phyloP scores from a whole-genome alignment of 257 asterid genomes.

The Anisodus tanguticus region DNA sequence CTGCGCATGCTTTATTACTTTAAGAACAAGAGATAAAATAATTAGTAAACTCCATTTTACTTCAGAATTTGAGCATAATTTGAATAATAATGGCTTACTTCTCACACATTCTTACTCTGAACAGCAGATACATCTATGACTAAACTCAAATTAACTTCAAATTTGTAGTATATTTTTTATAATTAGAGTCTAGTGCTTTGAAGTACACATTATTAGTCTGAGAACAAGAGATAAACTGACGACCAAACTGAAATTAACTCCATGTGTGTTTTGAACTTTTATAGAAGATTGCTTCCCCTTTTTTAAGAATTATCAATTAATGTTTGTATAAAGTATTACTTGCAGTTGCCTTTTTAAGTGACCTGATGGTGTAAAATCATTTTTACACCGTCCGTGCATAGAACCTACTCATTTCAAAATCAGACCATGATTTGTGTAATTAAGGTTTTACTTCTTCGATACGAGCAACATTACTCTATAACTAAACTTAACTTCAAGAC shows the following conservation, averaged over 20 bases:
- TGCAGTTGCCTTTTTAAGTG: neutral
- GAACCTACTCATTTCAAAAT: neutral
- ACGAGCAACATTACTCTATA: neutral
- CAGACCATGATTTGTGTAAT: neutral
- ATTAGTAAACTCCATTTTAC: neutral
- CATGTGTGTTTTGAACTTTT: neutral
- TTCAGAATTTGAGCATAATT: neutral
- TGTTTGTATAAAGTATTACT: neutral
- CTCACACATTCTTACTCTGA: conserved; percentile 18
- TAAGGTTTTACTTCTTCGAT: neutral
- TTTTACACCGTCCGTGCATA: neutral
- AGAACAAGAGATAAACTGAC: neutral
- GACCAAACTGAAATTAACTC: neutral
- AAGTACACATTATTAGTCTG: neutral
- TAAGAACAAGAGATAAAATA: neutral
- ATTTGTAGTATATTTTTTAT: neutral
- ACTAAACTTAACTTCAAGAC: neutral
- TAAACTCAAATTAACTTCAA: conserved; percentile 1
- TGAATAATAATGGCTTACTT: neutral
- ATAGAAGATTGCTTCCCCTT: neutral
- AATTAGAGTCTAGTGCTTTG: neutral
- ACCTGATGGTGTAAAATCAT: neutral
- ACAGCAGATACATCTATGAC: neutral
- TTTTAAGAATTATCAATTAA: neutral
- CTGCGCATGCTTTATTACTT: neutral